phyloP scores from a whole-genome alignment of 164 flowering plant species.

The Pachysandra terminalis region DNA sequence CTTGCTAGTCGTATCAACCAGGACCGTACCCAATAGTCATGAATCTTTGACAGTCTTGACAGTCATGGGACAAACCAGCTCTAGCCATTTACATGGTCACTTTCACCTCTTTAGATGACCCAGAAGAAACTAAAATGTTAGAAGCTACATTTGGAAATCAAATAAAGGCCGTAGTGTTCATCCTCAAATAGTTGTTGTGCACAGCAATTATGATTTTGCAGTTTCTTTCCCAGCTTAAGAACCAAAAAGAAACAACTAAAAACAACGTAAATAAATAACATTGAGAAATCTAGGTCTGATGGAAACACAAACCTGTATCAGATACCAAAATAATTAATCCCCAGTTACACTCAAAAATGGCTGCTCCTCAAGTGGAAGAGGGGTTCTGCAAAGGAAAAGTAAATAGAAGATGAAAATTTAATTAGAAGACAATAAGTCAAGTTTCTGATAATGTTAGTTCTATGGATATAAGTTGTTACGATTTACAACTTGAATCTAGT shows the following conservation, averaged over 20 bases:
- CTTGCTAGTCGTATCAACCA: neutral
- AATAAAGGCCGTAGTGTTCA: neutral
- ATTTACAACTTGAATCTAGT: too few relatives aligned
- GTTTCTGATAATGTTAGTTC: too few relatives aligned
- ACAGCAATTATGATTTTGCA: neutral
- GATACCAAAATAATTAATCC: neutral
- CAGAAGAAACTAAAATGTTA: neutral
- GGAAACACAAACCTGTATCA: conserved; percentile 9
- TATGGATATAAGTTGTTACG: too few relatives aligned
- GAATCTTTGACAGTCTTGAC: neutral
- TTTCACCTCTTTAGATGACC: neutral
- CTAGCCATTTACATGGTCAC: neutral
- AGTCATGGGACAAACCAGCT: neutral
- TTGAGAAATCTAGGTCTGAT: neutral
- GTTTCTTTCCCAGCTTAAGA: neutral
- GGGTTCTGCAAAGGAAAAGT: conserved; percentile 12
- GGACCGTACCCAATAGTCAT: neutral
- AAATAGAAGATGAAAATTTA: neutral
- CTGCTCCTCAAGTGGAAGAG: conserved; percentile 6
- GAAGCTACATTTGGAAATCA: neutral
- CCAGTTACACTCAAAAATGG: neutral
- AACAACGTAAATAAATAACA: neutral
- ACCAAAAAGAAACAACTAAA: neutral
- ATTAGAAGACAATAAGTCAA: neutral
- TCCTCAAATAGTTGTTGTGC: neutral